These are phyloP conservation scores for Dactylis glomerata DNA, from an alignment of 176 grass and related monocot species.

Conservation along the genomic window DNA sequence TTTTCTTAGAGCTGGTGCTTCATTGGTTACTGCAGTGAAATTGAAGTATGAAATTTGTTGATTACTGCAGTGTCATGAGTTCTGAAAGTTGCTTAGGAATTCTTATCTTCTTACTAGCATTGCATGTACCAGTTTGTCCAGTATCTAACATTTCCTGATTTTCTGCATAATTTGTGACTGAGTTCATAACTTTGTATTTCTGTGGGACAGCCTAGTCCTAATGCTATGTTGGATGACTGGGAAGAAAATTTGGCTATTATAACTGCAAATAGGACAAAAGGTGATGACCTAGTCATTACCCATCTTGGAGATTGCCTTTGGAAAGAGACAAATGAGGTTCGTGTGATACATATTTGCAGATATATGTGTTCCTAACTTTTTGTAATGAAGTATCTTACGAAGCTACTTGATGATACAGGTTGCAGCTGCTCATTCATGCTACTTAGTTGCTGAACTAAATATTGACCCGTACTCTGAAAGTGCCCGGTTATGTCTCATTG, in stretches of 20 bases:
- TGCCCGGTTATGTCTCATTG: conserved; percentile 88
- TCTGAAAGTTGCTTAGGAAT: conserved; percentile 1
- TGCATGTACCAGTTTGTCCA: background rate
- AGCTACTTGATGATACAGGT: conserved; percentile 56
- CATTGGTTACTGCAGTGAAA: background rate
- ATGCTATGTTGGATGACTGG: conserved; percentile 94
- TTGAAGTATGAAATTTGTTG: conserved; percentile 12
- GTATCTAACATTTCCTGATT: background rate
- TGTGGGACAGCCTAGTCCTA: conserved; percentile 38
- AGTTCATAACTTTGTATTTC: conserved; percentile 23
- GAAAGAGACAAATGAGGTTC: conserved; percentile 97
- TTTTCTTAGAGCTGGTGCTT: background rate
- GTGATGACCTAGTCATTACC: conserved; percentile 86
- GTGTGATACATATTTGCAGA: conserved; percentile 31
- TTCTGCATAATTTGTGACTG: background rate
- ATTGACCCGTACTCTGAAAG: conserved; percentile 80
- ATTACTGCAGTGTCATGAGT: conserved; percentile 26
- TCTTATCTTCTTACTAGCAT: background rate
- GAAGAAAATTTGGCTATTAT: conserved; percentile 99
- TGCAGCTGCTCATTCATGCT: conserved; percentile 92
- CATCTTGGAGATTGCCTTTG: conserved; percentile 98
- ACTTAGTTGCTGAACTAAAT: conserved; percentile 94
- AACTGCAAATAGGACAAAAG: conserved; percentile 93
- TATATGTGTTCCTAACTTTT: background rate
- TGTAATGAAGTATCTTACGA: conserved; percentile 25